Percentiles rank a stretch among this genome's conserved stretches.
Conservation (phyloP, 2,329 filamentous ascomycete species). For the Volutella citrinella region DNA sequence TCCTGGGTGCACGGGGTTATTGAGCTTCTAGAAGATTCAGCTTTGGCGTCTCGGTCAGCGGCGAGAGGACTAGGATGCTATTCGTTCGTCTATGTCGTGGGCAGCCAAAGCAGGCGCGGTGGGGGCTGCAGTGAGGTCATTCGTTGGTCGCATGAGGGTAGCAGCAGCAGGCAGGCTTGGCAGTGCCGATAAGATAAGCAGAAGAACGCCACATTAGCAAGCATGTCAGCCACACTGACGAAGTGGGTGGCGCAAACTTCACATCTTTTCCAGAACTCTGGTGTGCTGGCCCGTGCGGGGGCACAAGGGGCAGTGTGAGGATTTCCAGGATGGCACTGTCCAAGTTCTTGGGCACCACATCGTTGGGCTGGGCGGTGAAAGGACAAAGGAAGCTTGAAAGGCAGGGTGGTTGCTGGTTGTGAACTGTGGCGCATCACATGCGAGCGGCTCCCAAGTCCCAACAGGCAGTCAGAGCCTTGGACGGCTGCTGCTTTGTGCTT, state of each 20-base stretch:
- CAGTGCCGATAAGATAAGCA: slow-evolving; percentile 10
- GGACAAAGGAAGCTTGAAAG: too few species aligned
- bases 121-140: slow-evolving; percentile 22
- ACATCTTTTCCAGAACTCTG: too few species aligned
- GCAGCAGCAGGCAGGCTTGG: slow-evolving; percentile 4
- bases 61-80: slow-evolving; percentile 15
- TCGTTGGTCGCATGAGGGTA: slow-evolving; percentile 7
- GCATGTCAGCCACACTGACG: slow-evolving; percentile 3
- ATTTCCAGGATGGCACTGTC: too few species aligned
- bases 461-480: too few species aligned
- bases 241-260: slow-evolving; percentile 23
- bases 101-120: slow-evolving; percentile 19
- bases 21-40: slow-evolving; percentile 29
- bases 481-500: too few species aligned
- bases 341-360: too few species aligned
- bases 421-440: too few species aligned
- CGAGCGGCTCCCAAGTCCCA: too few species aligned
- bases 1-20: slow-evolving; percentile 2
- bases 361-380: too few species aligned
- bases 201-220: slow-evolving; percentile 1
- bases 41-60: slow-evolving; percentile 22
- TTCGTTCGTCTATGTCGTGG: slow-evolving; percentile 16
- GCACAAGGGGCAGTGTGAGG: too few species aligned
- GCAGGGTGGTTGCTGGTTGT: too few species aligned
- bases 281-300: too few species aligned